A percentile compares a stretch with the other conserved stretches of the same genome.
Evolutionary conservation across 2,329 filamentous ascomycete species (phyloP).

Genomic region (Hypoxylon sp.): DNA sequence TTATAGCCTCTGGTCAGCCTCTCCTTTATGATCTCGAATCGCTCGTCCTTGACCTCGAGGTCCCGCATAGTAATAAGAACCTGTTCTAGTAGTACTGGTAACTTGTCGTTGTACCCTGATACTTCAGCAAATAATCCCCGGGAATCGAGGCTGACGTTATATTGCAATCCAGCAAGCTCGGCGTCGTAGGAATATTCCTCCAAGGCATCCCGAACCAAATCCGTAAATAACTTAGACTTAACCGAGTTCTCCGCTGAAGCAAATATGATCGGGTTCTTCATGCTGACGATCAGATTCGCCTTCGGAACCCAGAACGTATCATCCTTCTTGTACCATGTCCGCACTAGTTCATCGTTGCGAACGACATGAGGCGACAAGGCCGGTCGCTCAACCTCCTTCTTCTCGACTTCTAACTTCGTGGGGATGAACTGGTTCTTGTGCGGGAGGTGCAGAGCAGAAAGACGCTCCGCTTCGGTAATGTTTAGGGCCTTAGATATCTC

Average conservation of each 20-base stretch:
- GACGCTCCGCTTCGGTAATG: conserved; percentile 65
- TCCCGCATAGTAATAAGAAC: conserved; percentile 85
- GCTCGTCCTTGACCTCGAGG: conserved; percentile 82
- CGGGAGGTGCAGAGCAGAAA: conserved; percentile 81
- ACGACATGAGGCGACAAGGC: conserved; percentile 80
- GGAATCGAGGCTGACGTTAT: conserved; percentile 76
- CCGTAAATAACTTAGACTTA: conserved; percentile 81
- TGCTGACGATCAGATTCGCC: conserved; percentile 82
- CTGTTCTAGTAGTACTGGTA: conserved; percentile 88
- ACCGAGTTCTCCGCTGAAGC: conserved; percentile 80
- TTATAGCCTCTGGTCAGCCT: conserved; percentile 77
- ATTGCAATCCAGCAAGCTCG: conserved; percentile 87
- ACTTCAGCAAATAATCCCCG: conserved; percentile 81
- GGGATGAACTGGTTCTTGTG: conserved; percentile 97
- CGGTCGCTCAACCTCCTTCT: conserved; percentile 84
- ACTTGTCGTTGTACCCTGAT: conserved; percentile 95
- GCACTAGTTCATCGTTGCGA: conserved; percentile 80
- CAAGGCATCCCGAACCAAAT: conserved; percentile 86
- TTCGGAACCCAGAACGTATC: conserved; percentile 99
- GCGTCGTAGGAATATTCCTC: conserved; percentile 97
- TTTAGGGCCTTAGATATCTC: conserved; percentile 73
- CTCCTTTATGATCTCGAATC: conserved; percentile 93
- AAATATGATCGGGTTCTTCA: conserved; percentile 81
- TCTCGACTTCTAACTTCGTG: conserved; percentile 90
- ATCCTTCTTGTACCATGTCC: conserved; percentile 98